Conservation (phyloP, 2,329 filamentous ascomycete species). For the Talaromyces sp. region DNA sequence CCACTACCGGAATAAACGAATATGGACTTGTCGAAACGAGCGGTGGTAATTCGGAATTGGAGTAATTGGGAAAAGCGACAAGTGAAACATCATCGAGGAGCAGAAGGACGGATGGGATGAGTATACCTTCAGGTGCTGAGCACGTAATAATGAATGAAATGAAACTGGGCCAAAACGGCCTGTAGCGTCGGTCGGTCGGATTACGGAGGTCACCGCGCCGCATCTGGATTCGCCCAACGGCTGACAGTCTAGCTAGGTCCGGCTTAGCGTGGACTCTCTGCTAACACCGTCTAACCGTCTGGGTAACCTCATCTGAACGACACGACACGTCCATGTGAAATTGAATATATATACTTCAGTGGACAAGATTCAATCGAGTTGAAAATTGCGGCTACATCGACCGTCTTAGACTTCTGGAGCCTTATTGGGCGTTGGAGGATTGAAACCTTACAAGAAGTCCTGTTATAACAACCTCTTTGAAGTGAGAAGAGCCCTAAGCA, state of each 20-base stretch:
- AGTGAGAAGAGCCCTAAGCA: background rate
- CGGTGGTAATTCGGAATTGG: background rate
- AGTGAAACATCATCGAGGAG: conserved; percentile 10
- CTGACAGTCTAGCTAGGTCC: background rate
- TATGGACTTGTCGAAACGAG: background rate
- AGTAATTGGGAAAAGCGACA: background rate
- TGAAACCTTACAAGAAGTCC: background rate
- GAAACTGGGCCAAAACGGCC: conserved; percentile 12
- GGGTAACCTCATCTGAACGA: background rate
- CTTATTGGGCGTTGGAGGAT: background rate
- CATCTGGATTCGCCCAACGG: conserved; percentile 3
- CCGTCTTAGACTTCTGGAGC: background rate
- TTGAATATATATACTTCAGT: background rate
- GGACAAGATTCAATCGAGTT: background rate
- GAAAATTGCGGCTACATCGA: background rate
- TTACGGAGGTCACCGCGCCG: conserved; percentile 20
- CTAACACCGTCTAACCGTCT: background rate
- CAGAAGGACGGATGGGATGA: background rate
- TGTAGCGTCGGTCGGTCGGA: conserved; percentile 18
- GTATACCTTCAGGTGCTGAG: background rate
- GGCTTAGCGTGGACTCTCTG: background rate
- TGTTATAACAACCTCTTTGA: background rate
- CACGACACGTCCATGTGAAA: background rate
- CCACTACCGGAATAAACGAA: background rate
- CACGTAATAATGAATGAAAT: conserved; percentile 12